Percentiles rank a stretch among this genome's conserved stretches.
These are phyloP conservation scores for Solanum hybrid DNA, from an alignment of 305 asterid genomes.

Conservation along the genomic window DNA sequence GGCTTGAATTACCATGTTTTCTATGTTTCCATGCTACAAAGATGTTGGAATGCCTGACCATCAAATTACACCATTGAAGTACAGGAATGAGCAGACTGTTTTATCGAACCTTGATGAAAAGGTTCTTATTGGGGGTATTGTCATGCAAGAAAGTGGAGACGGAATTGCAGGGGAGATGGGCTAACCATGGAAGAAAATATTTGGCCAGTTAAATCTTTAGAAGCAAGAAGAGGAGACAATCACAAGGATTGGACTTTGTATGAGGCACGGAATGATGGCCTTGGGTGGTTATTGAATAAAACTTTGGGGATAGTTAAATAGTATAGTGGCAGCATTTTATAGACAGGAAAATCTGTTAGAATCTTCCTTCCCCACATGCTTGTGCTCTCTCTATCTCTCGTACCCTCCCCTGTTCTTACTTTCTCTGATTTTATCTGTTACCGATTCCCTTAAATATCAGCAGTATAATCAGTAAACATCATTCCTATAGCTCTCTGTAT, in stretches of 20 bases:
- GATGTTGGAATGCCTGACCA: not conserved
- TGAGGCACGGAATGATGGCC: not conserved
- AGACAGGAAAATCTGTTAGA: not conserved
- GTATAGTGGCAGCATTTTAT: not conserved
- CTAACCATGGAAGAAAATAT: not conserved
- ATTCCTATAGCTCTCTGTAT: not conserved
- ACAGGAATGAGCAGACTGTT: not conserved
- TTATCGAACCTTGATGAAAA: not conserved
- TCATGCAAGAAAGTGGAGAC: not conserved
- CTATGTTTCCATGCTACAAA: not conserved
- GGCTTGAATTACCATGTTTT: not conserved
- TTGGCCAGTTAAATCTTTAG: not conserved
- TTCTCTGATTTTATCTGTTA: not conserved
- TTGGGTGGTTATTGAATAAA: not conserved
- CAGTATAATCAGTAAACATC: not conserved
- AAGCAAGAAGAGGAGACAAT: not conserved
- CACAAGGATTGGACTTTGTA: not conserved
- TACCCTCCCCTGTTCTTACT: not conserved
- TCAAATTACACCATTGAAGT: not conserved
- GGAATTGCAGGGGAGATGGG: not conserved
- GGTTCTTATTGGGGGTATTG: not conserved
- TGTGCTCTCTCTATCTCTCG: not conserved
- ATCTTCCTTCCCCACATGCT: not conserved
- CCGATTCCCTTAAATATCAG: not conserved
- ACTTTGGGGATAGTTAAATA: not conserved